phyloP scores from a whole-genome alignment of 2,329 filamentous ascomycete species.

The Alternaria hordeiaustralica region DNA sequence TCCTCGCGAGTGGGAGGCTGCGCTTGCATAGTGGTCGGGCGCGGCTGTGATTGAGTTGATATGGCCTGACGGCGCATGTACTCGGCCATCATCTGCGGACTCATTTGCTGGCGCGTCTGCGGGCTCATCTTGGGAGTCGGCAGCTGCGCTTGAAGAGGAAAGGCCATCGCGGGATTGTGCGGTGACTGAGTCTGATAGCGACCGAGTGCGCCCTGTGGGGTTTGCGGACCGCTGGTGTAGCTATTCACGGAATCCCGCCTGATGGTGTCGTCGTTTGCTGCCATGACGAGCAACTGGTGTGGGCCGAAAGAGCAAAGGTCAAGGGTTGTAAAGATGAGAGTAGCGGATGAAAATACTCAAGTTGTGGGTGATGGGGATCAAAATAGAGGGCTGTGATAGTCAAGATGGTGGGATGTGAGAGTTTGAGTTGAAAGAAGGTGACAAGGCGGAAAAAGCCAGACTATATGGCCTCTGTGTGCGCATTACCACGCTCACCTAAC shows the following conservation, averaged over 20 bases:
- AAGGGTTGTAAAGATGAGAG: background rate
- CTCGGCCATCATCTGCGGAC: background rate
- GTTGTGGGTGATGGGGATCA: background rate
- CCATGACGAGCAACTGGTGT: background rate
- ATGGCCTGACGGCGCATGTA: background rate
- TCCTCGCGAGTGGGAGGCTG: background rate
- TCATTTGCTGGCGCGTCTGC: background rate
- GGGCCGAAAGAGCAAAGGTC: background rate
- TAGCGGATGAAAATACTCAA: background rate
- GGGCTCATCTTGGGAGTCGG: background rate
- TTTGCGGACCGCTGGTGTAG: background rate
- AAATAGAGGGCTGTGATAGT: background rate
- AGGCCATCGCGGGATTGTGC: background rate
- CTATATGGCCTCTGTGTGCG: background rate
- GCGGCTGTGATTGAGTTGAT: background rate
- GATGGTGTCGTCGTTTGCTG: background rate
- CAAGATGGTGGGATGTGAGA: background rate
- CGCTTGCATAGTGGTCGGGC: background rate
- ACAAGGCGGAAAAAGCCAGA: background rate
- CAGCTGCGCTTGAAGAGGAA: background rate
- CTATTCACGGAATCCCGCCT: background rate
- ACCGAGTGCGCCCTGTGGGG: background rate
- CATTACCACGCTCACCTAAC: background rate
- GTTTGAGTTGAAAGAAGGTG: background rate
- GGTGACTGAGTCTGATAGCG: background rate